Percentiles rank a stretch among this genome's conserved stretches.
Conservation (phyloP, 805 yeast genomes). For the Schizosaccharomyces japonicus region DNA sequence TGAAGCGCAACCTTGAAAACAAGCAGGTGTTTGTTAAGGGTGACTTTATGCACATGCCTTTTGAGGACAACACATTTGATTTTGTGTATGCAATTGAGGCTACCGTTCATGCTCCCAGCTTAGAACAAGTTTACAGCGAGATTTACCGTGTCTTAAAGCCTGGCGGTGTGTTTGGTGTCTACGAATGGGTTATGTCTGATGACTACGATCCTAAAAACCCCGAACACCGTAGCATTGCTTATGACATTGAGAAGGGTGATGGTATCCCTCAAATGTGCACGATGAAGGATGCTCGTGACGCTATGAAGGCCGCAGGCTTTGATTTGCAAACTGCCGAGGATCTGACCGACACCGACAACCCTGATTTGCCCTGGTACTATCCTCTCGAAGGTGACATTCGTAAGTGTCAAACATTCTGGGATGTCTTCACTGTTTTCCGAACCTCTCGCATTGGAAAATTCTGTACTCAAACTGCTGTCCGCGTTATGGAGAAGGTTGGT, state of each 20-base stretch:
- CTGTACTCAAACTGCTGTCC: slow-evolving; percentile 57
- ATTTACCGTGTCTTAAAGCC: slow-evolving; percentile 90
- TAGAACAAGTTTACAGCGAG: slow-evolving; percentile 88
- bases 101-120: slow-evolving; percentile 88
- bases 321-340: slow-evolving; percentile 53
- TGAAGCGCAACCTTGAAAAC: slow-evolving; percentile 36
- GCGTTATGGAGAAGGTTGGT: slow-evolving; percentile 61
- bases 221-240: slow-evolving; percentile 81
- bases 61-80: slow-evolving; percentile 69
- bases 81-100: slow-evolving; percentile 98
- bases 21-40: slow-evolving; percentile 79
- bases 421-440: slow-evolving; percentile 65
- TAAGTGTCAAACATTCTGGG: slow-evolving; percentile 56
- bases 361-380: slow-evolving; percentile 88
- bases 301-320: slow-evolving; percentile 70
- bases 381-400: slow-evolving; percentile 89
- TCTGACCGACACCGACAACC: slow-evolving; percentile 49
- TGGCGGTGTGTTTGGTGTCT: slow-evolving; percentile 92
- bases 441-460: slow-evolving; percentile 70
- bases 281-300: slow-evolving; percentile 65
- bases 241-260: slow-evolving; percentile 94
- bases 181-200: slow-evolving; percentile 98
- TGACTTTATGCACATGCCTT: slow-evolving; percentile 97
- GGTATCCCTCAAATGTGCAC: slow-evolving; percentile 95
- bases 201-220: slow-evolving; percentile 63